Evolutionary conservation across 805 yeast genomes (phyloP), one percentile per base, ranked within the genome.

Genomic region (Kregervanrija fluxuum): DNA sequence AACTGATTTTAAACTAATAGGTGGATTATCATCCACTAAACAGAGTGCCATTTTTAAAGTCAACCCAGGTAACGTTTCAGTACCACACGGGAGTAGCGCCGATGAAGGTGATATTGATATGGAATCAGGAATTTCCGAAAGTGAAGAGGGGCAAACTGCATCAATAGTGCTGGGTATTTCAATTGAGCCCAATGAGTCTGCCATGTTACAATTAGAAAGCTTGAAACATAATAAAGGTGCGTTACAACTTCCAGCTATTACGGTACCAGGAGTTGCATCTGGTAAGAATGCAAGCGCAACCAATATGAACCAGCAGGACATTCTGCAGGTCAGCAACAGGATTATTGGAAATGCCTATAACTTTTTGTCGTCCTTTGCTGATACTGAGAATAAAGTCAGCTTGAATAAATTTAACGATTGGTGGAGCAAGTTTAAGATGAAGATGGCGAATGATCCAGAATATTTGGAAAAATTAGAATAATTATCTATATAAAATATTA

Each of bases 271-370:
- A 4, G 59, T 69, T 28, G 71, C 79, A 2, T 53, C 60, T 9
- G 61, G 68, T 17, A 60, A 45, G 54, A 58, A 52, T 5, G 47
- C 45, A 13, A 43, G 51, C 1, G 54, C 55, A 4, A 17, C 33
- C 3, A 40, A 44, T 9, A 38, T 56, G 32, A 46, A 54, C 4
- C 59, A 54, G 39, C 53, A 54, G 10, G 61, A 60, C 36, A 51
- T 64, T 2, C 84, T 88, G 2, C 66, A 67, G 0, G 62, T 91
- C 46, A 96, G 97, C 1, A 86, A 85, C 49, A 86, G 85, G 59
- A 88, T 93, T 46, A 95, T 93, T 15, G 81, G 81, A 34, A 88
- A 93, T 62, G 97, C 97, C 1, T 93, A 91, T 65, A 90, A 93
- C 59, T 93, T 77, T 60, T 65, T 91, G 40, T 80, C 95, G 2